These are phyloP conservation scores for Microbotryum violaceum DNA, from an alignment of 1,284 basidiomycete species.

Conservation along the genomic window DNA sequence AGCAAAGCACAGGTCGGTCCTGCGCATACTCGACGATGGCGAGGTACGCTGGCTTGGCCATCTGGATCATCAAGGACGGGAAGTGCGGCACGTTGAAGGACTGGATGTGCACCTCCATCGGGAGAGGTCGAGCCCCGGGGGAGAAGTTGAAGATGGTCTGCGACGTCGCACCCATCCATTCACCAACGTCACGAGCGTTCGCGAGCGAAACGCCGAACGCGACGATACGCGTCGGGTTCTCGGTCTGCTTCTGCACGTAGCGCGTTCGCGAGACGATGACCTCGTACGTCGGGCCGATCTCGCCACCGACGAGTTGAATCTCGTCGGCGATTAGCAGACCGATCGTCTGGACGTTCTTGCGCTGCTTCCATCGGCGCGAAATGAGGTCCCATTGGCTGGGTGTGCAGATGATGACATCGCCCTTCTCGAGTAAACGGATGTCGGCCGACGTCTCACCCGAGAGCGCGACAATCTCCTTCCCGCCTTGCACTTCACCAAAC, in stretches of 20 bases:
- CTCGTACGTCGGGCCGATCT: slow-evolving; percentile 92
- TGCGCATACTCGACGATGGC: slow-evolving; percentile 83
- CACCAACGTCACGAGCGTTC: slow-evolving; percentile 92
- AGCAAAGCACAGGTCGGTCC: slow-evolving; percentile 79
- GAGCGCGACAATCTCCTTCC: slow-evolving; percentile 84
- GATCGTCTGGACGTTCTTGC: slow-evolving; percentile 92
- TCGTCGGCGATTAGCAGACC: slow-evolving; percentile 92
- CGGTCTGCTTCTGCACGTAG: slow-evolving; percentile 92
- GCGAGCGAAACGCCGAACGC: slow-evolving; percentile 89
- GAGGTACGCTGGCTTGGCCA: slow-evolving; percentile 97
- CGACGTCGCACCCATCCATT: slow-evolving; percentile 92
- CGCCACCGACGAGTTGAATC: slow-evolving; percentile 78
- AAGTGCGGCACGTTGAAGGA: slow-evolving; percentile 94
- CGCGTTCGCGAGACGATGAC: slow-evolving; percentile 88
- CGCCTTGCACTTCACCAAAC: slow-evolving; percentile 71
- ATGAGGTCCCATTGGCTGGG: slow-evolving; percentile 91
- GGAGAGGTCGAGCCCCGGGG: slow-evolving; percentile 84
- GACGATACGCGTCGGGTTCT: slow-evolving; percentile 81
- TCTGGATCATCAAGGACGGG: slow-evolving; percentile 95
- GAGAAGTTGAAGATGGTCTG: slow-evolving; percentile 98
- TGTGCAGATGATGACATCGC: slow-evolving; percentile 85
- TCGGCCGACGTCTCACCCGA: slow-evolving; percentile 95
- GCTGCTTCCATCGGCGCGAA: slow-evolving; percentile 91
- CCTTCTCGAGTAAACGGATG: slow-evolving; percentile 80
- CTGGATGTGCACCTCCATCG: slow-evolving; percentile 96